Evolutionary conservation across 75 land plant genomes (phyloP).

Genomic region (Picea sitchensis): DNA sequence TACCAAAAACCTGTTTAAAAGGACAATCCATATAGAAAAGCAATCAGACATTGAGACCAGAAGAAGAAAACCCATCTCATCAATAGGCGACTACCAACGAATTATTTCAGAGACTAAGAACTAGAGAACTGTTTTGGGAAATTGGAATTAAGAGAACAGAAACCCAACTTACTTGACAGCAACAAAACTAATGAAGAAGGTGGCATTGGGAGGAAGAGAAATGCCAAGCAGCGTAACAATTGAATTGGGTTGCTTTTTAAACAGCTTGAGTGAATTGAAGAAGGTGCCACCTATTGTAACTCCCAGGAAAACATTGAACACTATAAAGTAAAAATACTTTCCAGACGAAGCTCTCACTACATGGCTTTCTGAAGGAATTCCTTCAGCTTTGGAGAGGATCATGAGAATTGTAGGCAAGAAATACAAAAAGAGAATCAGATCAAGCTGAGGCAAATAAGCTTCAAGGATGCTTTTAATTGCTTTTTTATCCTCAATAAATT

Average conservation of each 20-base stretch:
- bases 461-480: conserved; percentile 60
- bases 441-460: conserved; percentile 85
- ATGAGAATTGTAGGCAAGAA: conserved; percentile 69
- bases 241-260: conserved; percentile 41
- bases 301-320: conserved; percentile 91
- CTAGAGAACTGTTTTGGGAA: neutral
- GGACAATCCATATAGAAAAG: neutral
- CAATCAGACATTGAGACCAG: neutral
- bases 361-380: conserved; percentile 69
- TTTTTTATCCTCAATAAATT: conserved; percentile 32
- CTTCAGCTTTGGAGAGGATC: conserved; percentile 71
- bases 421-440: conserved; percentile 71
- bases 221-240: conserved; percentile 45
- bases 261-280: conserved; percentile 42
- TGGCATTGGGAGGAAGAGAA: conserved; percentile 66
- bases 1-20: conserved; percentile 70
- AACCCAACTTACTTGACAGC: conserved; percentile 71
- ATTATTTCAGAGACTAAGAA: neutral
- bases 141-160: neutral
- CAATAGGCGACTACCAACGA: neutral
- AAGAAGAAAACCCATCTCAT: neutral
- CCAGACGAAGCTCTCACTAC: conserved; percentile 70
- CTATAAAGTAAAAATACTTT: conserved; percentile 83
- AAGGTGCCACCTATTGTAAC: conserved; percentile 74
- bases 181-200: conserved; percentile 85